These are phyloP conservation scores for Trichoderma sp. DNA, from an alignment of 2,329 filamentous ascomycete genomes.

Conservation along the genomic window DNA sequence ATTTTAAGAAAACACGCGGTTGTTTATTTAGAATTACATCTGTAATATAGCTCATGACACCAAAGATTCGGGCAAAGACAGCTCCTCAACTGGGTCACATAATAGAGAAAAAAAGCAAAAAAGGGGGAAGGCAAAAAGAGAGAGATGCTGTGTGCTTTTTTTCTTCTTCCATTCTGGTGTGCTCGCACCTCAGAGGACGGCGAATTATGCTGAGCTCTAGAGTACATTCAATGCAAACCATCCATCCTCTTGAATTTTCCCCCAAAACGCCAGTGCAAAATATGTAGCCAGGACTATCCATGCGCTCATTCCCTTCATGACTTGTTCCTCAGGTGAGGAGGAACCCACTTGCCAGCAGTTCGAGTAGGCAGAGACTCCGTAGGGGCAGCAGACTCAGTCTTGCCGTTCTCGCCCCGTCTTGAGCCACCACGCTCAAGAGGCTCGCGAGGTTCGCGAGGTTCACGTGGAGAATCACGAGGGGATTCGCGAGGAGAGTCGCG, in stretches of 20 bases:
- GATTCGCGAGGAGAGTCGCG: not conserved
- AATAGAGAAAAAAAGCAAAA: not conserved
- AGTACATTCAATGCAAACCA: constrained; percentile 41
- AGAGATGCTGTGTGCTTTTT: constrained; percentile 17
- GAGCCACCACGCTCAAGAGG: constrained; percentile 48
- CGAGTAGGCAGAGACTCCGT: constrained; percentile 55
- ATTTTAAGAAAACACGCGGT: not conserved
- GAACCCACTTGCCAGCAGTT: constrained; percentile 61
- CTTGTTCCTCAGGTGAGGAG: constrained; percentile 46
- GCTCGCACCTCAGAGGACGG: constrained; percentile 34
- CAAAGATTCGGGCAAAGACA: not conserved
- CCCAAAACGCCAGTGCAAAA: constrained; percentile 43
- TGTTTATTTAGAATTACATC: constrained; percentile 3
- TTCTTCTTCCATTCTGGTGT: constrained; percentile 33
- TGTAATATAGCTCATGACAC: not conserved
- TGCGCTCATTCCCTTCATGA: constrained; percentile 24
- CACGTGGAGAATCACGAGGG: constrained; percentile 16
- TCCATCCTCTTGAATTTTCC: constrained; percentile 31
- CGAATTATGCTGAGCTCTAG: constrained; percentile 39
- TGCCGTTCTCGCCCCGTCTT: constrained; percentile 44
- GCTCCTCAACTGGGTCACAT: not conserved
- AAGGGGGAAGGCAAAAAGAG: not conserved
- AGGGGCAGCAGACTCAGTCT: constrained; percentile 45
- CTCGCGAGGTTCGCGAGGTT: constrained; percentile 34
- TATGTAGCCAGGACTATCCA: constrained; percentile 22